Conservation (phyloP, 2,329 filamentous ascomycete genomes). For the Paracoccidioides brasiliensis region DNA sequence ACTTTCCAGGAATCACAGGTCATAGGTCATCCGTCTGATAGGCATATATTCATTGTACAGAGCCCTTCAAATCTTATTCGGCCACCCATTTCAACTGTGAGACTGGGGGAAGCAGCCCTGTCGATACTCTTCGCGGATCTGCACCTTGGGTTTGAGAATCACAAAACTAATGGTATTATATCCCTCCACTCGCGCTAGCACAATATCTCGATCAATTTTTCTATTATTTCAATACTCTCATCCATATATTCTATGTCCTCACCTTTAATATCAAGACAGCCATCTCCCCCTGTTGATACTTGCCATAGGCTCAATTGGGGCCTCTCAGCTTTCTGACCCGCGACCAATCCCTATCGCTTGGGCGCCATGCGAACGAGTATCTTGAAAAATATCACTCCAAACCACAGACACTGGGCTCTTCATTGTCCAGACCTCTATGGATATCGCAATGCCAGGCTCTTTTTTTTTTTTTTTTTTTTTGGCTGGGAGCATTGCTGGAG, state of each 20-base stretch:
- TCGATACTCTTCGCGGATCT: not conserved
- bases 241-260: constrained; percentile 23
- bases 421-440: not conserved
- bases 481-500: not conserved
- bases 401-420: too few species aligned
- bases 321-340: constrained; percentile 5
- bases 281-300: constrained; percentile 21
- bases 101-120: not conserved
- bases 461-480: not conserved
- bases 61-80: not conserved
- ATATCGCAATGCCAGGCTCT: not conserved
- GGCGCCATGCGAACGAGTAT: not conserved
- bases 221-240: constrained; percentile 22
- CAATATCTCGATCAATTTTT: constrained; percentile 20
- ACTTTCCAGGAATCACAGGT: not conserved
- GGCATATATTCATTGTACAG: not conserved
- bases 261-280: constrained; percentile 17
- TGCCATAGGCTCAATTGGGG: constrained; percentile 26
- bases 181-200: constrained; percentile 12
- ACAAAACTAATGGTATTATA: not conserved
- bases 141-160: not conserved
- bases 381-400: not conserved
- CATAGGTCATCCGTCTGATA: not conserved
- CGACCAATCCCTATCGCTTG: not conserved
- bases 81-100: not conserved